Evolutionary conservation across 305 asterid genomes (phyloP), one percentile per base, ranked within the genome.

Genomic region (Rubia tinctorum): DNA sequence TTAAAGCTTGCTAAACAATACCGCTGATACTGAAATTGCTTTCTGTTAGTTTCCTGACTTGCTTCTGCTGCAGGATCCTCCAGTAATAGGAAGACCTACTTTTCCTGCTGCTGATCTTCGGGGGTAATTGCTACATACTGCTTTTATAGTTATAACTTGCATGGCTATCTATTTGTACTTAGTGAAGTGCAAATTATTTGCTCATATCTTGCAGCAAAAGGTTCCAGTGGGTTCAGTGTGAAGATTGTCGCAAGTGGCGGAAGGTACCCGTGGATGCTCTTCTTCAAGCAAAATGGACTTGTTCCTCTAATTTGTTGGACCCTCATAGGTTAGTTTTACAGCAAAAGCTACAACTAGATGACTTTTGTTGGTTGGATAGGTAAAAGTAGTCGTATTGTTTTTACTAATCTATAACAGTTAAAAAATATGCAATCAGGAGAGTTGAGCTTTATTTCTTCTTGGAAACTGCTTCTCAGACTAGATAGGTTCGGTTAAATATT

Each of bases 191-290:
- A 67, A 47, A 79, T 75, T 58, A 69, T 71, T 72, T 79, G 66
- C 80, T 42, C 71, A 62, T 80, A 20, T 71, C 14, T 66, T 77
- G 53, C 81, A 94, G 99, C 66, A 83, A 77, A 78, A 82, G 81
- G 71, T 74, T 84, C 71, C 96, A 88, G 79, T 95, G 98, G 96
- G 87, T 86, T 81, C 97, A 92, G 64, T 95, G 99, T 74, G 97
- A 95, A 75, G 94, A 92, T 67, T 92, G 99, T 82, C 87, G 78
- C 60, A 92, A 95, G 89, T 92, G 98, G 98, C 98, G 98, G 68
- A 89, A 88, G 85, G 83, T 89, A 78, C 96, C 97, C 4, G 87
- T 79, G 45, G 80, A 84, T 85, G 97, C 90, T 81, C 85, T 81
- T 77, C 89, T 92, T 83, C 89, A 88, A 84, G 84, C 88, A 42